These are phyloP conservation scores for Plantago ovata DNA, from an alignment of 257 asterid species.

Conservation along the genomic window DNA sequence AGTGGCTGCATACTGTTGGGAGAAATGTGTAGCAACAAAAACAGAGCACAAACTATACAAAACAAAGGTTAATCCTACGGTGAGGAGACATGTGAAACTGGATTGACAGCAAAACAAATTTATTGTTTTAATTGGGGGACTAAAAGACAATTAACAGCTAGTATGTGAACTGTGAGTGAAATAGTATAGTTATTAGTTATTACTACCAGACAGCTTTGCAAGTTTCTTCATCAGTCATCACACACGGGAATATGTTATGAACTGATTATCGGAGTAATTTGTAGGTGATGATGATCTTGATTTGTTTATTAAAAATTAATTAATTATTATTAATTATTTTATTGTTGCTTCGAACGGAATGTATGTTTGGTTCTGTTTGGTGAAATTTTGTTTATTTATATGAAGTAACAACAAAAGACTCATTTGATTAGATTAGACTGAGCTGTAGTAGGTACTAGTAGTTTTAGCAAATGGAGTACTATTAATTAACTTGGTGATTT, in stretches of 20 bases:
- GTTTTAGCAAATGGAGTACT: no score
- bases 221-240: constrained; percentile 10
- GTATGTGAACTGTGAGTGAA: neutral
- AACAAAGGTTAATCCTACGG: constrained; percentile 28
- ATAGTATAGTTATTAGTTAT: neutral
- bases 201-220: neutral
- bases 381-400: no score
- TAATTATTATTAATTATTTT: no score
- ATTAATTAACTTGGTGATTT: no score
- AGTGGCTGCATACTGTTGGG: constrained; percentile 13
- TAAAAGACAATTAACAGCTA: constrained; percentile 10
- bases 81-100: constrained; percentile 37
- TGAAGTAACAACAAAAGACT: no score
- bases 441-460: no score
- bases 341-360: no score
- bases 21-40: constrained; percentile 24
- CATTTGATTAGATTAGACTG: no score
- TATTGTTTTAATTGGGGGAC: neutral
- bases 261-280: neutral
- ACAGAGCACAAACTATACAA: constrained; percentile 29
- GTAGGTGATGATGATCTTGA: neutral
- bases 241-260: constrained; percentile 4
- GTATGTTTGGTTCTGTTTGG: no score
- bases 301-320: no score
- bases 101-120: neutral